Conservation (phyloP, 1,284 basidiomycete genomes). For the Ceratorhiza oryzae-sativae region DNA sequence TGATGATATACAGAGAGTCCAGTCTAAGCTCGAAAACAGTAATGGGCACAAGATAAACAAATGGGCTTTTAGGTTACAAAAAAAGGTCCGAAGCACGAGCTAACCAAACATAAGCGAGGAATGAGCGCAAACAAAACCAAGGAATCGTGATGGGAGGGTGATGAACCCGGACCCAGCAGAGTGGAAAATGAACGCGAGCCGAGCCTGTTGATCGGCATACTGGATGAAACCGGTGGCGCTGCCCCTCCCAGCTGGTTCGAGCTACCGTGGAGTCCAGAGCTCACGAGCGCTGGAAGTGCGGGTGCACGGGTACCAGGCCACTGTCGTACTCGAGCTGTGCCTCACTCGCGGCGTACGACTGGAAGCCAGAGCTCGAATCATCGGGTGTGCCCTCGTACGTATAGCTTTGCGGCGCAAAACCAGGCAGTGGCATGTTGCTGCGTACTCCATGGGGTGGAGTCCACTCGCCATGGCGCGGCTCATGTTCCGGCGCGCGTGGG, state of each 20-base stretch:
- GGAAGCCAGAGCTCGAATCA: background rate
- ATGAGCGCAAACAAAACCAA: background rate
- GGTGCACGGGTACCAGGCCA: conserved; percentile 31
- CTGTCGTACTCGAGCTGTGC: conserved; percentile 19
- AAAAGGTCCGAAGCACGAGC: background rate
- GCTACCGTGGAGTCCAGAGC: background rate
- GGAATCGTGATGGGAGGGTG: background rate
- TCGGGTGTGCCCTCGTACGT: conserved; percentile 6
- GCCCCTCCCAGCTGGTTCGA: background rate
- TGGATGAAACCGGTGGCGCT: conserved; percentile 21
- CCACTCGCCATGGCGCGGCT: conserved; percentile 7
- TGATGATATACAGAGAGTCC: conserved; percentile 24
- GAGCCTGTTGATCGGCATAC: conserved; percentile 20
- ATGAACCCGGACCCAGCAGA: background rate
- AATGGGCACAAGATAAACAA: conserved; percentile 20
- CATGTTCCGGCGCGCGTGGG: background rate
- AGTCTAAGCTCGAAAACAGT: conserved; percentile 14
- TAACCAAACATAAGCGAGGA: conserved; percentile 2
- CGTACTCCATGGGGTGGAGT: conserved; percentile 24
- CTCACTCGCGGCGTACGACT: conserved; percentile 10
- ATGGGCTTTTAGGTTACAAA: conserved; percentile 19
- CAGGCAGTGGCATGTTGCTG: conserved; percentile 6
- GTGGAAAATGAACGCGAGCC: conserved; percentile 8
- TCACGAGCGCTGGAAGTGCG: conserved; percentile 34
- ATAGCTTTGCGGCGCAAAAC: background rate